Evolutionary conservation across 2,329 filamentous ascomycete species (phyloP).

Genomic region (Diplocarpon rosae): DNA sequence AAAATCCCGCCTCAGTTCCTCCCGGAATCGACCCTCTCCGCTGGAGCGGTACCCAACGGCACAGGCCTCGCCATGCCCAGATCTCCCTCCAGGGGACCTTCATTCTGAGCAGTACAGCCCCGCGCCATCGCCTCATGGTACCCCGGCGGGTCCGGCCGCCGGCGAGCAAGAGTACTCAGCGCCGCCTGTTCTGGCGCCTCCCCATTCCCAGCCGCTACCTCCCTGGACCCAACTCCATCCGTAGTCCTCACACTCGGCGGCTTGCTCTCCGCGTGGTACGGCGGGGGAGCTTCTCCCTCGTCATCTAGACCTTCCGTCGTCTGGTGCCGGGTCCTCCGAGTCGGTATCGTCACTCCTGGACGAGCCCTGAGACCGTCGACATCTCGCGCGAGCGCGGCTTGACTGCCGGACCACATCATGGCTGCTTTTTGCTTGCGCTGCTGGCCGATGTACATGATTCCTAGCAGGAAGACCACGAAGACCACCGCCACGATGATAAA

Average conservation of each 20-base stretch:
- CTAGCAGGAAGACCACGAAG: conserved; percentile 31
- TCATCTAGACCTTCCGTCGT: conserved; percentile 48
- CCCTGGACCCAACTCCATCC: conserved; percentile 1
- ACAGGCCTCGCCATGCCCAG: too few species aligned
- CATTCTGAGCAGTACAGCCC: too few species aligned
- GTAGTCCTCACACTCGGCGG: conserved; percentile 21
- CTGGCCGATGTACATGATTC: conserved; percentile 35
- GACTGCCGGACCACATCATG: conserved; percentile 10
- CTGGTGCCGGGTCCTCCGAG: conserved; percentile 4
- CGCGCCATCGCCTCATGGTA: too few species aligned
- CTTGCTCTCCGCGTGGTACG: conserved; percentile 35
- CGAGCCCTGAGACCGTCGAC: conserved; percentile 15
- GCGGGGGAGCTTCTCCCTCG: conserved; percentile 52
- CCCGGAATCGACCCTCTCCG: too few species aligned
- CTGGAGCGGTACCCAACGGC: too few species aligned
- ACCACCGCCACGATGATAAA: conserved; percentile 40
- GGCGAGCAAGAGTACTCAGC: too few species aligned
- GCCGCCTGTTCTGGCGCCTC: too few species aligned
- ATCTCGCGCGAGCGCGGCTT: conserved; percentile 26
- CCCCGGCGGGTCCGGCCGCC: too few species aligned
- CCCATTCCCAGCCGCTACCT: background rate
- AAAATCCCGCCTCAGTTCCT: too few species aligned
- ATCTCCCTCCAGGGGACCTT: too few species aligned
- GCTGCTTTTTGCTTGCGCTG: conserved; percentile 21
- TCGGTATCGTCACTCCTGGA: conserved; percentile 11